Evolutionary conservation across 176 grass and related monocot genomes (phyloP).

Genomic region (Aechmea fasciata): DNA sequence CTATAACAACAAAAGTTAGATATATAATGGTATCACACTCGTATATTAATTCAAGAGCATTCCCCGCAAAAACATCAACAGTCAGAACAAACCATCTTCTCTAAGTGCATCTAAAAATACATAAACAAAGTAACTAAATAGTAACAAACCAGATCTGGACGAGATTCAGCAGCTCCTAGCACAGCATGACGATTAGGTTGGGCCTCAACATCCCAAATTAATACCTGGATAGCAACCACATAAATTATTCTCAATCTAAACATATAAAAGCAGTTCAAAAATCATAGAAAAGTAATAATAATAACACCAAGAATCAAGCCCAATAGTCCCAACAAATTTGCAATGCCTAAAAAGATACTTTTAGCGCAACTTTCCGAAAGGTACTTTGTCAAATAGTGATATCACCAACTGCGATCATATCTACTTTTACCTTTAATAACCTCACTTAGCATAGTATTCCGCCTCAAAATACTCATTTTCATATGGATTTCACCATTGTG

Average conservation of each 20-base stretch:
- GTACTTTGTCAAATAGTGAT: too few relatives aligned
- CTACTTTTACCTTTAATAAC: too few relatives aligned
- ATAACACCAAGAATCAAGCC: not conserved
- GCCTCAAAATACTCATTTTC: too few relatives aligned
- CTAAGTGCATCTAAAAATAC: not conserved
- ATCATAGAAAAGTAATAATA: not conserved
- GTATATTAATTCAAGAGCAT: not conserved
- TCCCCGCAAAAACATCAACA: slow-evolving; percentile 9
- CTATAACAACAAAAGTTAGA: slow-evolving; percentile 4
- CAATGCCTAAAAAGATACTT: too few relatives aligned
- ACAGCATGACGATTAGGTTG: slow-evolving; percentile 81
- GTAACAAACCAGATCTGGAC: slow-evolving; percentile 58
- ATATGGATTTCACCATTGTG: too few relatives aligned
- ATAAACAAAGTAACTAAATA: not conserved
- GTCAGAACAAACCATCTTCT: not conserved
- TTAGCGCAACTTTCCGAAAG: too few relatives aligned
- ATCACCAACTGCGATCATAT: too few relatives aligned
- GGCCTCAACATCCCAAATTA: slow-evolving; percentile 89
- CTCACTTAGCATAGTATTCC: too few relatives aligned
- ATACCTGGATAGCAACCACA: slow-evolving; percentile 40
- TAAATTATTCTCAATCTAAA: not conserved
- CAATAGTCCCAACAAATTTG: too few relatives aligned
- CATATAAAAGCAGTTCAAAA: not conserved
- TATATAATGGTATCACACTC: not conserved
- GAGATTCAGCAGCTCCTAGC: slow-evolving; percentile 56